A percentile compares a stretch with the other conserved stretches of the same genome.
These are phyloP conservation scores for Reticulascus tulasneorum DNA, from an alignment of 2,329 filamentous ascomycete genomes.

Conservation along the genomic window DNA sequence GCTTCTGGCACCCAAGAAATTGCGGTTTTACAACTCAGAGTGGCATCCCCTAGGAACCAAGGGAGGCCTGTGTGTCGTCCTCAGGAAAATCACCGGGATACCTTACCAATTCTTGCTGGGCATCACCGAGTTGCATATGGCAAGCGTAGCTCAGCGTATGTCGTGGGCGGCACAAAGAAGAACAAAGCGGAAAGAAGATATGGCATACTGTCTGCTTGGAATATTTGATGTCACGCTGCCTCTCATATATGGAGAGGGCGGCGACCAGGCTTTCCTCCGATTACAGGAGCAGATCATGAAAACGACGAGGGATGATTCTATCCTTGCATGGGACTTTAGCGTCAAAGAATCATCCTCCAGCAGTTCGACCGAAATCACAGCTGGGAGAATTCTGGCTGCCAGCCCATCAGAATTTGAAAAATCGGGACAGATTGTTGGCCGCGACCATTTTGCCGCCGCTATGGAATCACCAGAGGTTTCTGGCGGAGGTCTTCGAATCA, in stretches of 20 bases:
- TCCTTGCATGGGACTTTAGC: conserved; percentile 14
- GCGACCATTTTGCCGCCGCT: no score
- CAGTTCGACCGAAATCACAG: no score
- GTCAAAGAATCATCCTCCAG: no score
- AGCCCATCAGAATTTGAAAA: no score
- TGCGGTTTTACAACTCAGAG: conserved; percentile 19
- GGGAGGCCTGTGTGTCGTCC: conserved; percentile 5
- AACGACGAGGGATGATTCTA: conserved; percentile 8
- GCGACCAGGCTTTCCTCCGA: conserved; percentile 17
- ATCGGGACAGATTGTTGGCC: no score
- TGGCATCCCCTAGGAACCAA: conserved; percentile 16
- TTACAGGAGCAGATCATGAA: conserved; percentile 14
- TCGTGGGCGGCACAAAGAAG: conserved; percentile 21
- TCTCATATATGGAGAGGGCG: conserved; percentile 23
- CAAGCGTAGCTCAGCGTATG: conserved; percentile 23
- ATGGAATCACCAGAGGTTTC: no score
- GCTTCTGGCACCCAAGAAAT: conserved; percentile 18
- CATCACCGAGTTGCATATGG: conserved; percentile 10
- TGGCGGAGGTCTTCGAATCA: no score
- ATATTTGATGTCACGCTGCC: conserved; percentile 24
- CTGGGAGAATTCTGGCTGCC: no score
- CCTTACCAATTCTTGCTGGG: conserved; percentile 7
- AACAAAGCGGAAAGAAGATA: conserved; percentile 20
- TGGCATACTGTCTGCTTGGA: conserved; percentile 24
- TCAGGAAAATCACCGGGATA: conserved; percentile 6